Evolutionary conservation across 352 stramenopile genomes (phyloP).

Genomic region (Pythium phragmitis): DNA sequence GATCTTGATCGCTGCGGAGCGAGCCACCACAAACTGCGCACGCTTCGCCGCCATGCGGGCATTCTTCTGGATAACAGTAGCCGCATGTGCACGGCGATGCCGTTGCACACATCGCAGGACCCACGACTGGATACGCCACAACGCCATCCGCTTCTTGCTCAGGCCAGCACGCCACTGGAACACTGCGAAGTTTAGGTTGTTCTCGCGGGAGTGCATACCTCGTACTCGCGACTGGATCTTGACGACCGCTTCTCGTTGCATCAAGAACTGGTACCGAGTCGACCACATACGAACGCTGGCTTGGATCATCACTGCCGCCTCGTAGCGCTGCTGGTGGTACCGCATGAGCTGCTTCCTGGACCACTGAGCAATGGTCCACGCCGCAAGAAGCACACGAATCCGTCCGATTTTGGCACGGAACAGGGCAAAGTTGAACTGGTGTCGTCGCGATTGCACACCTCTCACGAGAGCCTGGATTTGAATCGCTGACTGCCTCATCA

Average conservation of each 20-base stretch:
- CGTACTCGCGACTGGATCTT: slow-evolving; percentile 19
- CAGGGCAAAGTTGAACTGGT: slow-evolving; percentile 3
- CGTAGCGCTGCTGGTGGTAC: slow-evolving; percentile 1
- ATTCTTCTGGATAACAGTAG: slow-evolving; percentile 21
- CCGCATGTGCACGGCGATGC: neutral
- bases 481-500: slow-evolving; percentile 7
- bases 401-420: slow-evolving; percentile 11
- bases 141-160: slow-evolving; percentile 15
- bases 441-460: slow-evolving; percentile 17
- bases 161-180: slow-evolving; percentile 17
- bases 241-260: neutral
- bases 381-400: slow-evolving; percentile 8
- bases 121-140: slow-evolving; percentile 23
- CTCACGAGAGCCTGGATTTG: slow-evolving; percentile 19
- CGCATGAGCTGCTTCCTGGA: neutral
- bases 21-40: neutral
- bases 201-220: slow-evolving; percentile 14
- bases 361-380: slow-evolving; percentile 22
- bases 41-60: slow-evolving; percentile 11
- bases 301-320: slow-evolving; percentile 8
- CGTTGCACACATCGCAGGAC: slow-evolving; percentile 6
- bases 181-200: slow-evolving; percentile 15
- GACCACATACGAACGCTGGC: slow-evolving; percentile 5
- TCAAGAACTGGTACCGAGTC: neutral
- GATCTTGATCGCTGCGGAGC: slow-evolving; percentile 21